These are phyloP conservation scores for Cnidoscolus chayamansa DNA, from an alignment of 441 rosid species.

Conservation along the genomic window DNA sequence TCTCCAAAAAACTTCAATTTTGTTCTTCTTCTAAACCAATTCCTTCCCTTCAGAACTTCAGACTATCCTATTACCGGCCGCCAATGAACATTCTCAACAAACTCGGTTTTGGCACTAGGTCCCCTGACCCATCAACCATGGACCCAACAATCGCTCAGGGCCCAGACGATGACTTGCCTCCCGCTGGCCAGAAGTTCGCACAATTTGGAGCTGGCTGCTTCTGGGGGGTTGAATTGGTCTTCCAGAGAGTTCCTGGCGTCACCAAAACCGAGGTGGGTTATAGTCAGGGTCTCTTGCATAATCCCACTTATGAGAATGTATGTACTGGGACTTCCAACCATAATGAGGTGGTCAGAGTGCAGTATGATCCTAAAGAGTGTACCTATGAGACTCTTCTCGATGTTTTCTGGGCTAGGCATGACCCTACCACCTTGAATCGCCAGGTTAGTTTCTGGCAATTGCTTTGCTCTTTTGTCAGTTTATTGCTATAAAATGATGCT, in stretches of 20 bases:
- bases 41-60: slow-evolving; percentile 21
- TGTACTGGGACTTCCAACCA: slow-evolving; percentile 71
- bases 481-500: no score
- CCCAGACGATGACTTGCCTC: slow-evolving; percentile 63
- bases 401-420: slow-evolving; percentile 82
- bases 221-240: slow-evolving; percentile 86
- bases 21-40: slow-evolving; percentile 22
- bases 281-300: slow-evolving; percentile 53
- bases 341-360: slow-evolving; percentile 75
- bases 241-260: slow-evolving; percentile 77
- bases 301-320: slow-evolving; percentile 67
- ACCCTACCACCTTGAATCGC: slow-evolving; percentile 85
- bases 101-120: slow-evolving; percentile 60
- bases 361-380: slow-evolving; percentile 73
- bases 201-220: slow-evolving; percentile 93
- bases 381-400: slow-evolving; percentile 60
- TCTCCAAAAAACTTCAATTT: slow-evolving; percentile 20
- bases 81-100: slow-evolving; percentile 85
- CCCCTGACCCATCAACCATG: slow-evolving; percentile 44
- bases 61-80: slow-evolving; percentile 28
- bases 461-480: not conserved
- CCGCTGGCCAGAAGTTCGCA: slow-evolving; percentile 63
- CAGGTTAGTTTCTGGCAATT: slow-evolving; percentile 45
- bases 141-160: slow-evolving; percentile 64
- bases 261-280: slow-evolving; percentile 80